Evolutionary conservation across 495 filamentous ascomycete species (phyloP).

Genomic region (Talaromyces proteolyticus): DNA sequence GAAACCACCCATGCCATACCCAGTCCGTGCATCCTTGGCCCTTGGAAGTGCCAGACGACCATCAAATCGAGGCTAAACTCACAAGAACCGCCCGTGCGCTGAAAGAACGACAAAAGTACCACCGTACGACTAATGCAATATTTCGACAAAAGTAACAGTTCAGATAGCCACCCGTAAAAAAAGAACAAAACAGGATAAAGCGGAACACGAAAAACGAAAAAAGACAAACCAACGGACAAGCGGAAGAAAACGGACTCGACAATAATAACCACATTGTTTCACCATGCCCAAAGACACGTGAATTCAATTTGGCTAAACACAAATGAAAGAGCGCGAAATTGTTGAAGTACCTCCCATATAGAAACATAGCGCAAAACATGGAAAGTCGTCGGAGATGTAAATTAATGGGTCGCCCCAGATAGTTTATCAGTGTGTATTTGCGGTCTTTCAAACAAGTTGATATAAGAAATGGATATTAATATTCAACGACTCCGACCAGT

Average conservation of each 20-base stretch:
- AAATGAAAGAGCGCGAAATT: conserved; percentile 6
- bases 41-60: conserved; percentile 4
- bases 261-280: too few relatives aligned
- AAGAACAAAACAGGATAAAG: conserved; percentile 5
- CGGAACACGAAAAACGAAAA: conserved; percentile 13
- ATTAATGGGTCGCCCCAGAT: conserved; percentile 32
- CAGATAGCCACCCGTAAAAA: conserved; percentile 12
- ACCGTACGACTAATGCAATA: conserved; percentile 8
- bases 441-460: conserved; percentile 17
- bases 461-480: conserved; percentile 1
- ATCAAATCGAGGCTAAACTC: conserved; percentile 4
- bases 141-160: conserved; percentile 8
- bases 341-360: conserved; percentile 12
- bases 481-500: too few relatives aligned
- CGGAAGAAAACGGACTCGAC: too few relatives aligned
- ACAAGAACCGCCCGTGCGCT: conserved; percentile 6
- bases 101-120: conserved; percentile 5
- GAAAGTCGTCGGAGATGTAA: conserved; percentile 12
- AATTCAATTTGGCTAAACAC: conserved; percentile 12
- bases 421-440: conserved; percentile 22
- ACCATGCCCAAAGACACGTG: too few relatives aligned
- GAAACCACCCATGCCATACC: conserved; percentile 15
- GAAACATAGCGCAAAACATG: conserved; percentile 12
- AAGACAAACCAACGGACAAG: conserved; percentile 21
- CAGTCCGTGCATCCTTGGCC: conserved; percentile 9